These are phyloP conservation scores for Rutidosis leptorrhynchoides DNA, from an alignment of 129 eudicot species.

Conservation along the genomic window DNA sequence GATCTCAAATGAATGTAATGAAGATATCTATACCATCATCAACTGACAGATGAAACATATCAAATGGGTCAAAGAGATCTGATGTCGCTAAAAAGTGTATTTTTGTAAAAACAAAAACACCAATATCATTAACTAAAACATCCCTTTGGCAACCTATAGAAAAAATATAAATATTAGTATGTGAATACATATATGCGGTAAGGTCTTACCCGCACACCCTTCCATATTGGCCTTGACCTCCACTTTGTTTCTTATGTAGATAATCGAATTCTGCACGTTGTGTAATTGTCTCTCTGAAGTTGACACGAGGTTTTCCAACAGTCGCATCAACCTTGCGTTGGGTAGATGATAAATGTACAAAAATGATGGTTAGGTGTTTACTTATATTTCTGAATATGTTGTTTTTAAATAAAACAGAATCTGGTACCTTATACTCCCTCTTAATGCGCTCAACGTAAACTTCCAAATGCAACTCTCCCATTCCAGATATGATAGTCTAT, in stretches of 20 bases:
- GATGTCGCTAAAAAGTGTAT: background rate
- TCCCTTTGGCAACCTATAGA: background rate
- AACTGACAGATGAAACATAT: background rate
- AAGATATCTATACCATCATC: background rate
- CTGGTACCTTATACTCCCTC: constrained; percentile 80
- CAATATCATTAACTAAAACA: background rate
- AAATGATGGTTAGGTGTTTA: background rate
- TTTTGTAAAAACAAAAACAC: background rate
- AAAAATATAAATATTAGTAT: background rate
- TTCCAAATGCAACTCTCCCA: constrained; percentile 96
- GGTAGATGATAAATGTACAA: constrained; percentile 4
- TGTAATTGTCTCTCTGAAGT: constrained; percentile 93
- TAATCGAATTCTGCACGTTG: constrained; percentile 96
- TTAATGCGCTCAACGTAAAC: constrained; percentile 89
- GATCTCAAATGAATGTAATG: background rate
- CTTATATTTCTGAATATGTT: background rate
- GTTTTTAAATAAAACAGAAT: constrained; percentile 5
- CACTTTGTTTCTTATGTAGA: constrained; percentile 94
- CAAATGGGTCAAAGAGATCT: background rate
- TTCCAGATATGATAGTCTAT: constrained; percentile 97
- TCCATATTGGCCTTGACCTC: constrained; percentile 99
- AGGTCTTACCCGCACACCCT: constrained; percentile 77
- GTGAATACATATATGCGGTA: background rate
- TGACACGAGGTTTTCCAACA: constrained; percentile 96
- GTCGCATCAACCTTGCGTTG: constrained; percentile 69